These are phyloP conservation scores for Alternaria sp. DNA, from an alignment of 2,329 filamentous ascomycete species.

Conservation along the genomic window DNA sequence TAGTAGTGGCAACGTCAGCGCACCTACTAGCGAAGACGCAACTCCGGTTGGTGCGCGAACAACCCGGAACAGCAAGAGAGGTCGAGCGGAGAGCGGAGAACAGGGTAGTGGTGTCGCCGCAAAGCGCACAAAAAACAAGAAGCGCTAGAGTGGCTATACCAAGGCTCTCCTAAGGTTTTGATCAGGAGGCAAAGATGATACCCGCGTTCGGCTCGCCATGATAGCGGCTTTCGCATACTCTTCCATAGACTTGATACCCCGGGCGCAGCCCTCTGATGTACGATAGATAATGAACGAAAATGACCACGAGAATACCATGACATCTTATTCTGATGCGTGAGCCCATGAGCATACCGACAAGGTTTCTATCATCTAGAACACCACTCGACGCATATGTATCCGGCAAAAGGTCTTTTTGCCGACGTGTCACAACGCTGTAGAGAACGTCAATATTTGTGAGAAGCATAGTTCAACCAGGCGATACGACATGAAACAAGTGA, in stretches of 20 bases:
- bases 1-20: too few species aligned
- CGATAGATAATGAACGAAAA: background rate
- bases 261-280: background rate
- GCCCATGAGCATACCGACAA: background rate
- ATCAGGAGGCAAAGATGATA: too few species aligned
- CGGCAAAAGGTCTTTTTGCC: background rate
- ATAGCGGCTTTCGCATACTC: background rate
- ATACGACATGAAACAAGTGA: background rate
- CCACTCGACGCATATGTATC: background rate
- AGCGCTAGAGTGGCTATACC: too few species aligned
- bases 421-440: too few species aligned
- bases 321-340: background rate
- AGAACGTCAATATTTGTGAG: too few species aligned
- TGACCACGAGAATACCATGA: background rate
- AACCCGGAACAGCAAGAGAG: too few species aligned
- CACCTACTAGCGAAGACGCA: too few species aligned
- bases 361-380: background rate
- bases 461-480: background rate
- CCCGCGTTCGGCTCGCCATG: background rate
- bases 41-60: too few species aligned
- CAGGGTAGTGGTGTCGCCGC: too few species aligned
- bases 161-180: too few species aligned
- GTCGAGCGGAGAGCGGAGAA: too few species aligned
- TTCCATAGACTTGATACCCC: background rate
- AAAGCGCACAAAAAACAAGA: too few species aligned